Base-by-base conservation (phyloP, 2,329 filamentous ascomycete genomes). In the Atkinsonella texensis region DNA sequence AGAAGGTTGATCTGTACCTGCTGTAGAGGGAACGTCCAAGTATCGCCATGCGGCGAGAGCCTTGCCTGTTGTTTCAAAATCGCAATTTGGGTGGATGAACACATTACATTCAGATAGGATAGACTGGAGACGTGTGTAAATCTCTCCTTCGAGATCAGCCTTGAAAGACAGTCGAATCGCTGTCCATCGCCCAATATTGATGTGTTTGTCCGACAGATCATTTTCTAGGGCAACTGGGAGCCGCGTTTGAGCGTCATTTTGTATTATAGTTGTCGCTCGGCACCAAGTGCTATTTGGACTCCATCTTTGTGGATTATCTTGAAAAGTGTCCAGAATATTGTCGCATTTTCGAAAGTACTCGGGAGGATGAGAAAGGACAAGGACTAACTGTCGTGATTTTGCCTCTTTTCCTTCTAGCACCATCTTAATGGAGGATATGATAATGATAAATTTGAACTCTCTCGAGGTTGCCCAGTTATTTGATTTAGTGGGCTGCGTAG, bases 81-180 rank as follows among this genome's bases (percentile, higher is more conserved):
- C 58, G 9, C 67, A 39, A 35, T 60, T 18, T 65, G 60, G 35
- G 33, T 73, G 61, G 15, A 84, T 68, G 0, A 68, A 61, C 47
- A 95, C 74, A 53, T 94, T 95, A 68, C 85, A 85, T 56, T 94
- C 86, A 11, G 72, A 69, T 1, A 96, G 70, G 1, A 78, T 77
- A 9, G 69, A 62, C 4, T 73, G 68, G 18, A 85, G 68, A 0
- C 66, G 57, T 1, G 63, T 31, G 17, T 38, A 49, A 2, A 35
- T 13, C 28, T 17, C n/a, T 3, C 42, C 31, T 5, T 43, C 11
- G 18, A 17, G 3, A 10, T 54, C 0, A 60, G 55, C 1, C 64
- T 52, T 7, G 64, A 56, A 10, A 62, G 56, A 1, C n/a, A 82
- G 59, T 46, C 72, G 68, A 52, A 81, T 75, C 0, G 74, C 74